phyloP scores from a whole-genome alignment of 176 grass and related monocot genomes.

The Neostapfia colusana region DNA sequence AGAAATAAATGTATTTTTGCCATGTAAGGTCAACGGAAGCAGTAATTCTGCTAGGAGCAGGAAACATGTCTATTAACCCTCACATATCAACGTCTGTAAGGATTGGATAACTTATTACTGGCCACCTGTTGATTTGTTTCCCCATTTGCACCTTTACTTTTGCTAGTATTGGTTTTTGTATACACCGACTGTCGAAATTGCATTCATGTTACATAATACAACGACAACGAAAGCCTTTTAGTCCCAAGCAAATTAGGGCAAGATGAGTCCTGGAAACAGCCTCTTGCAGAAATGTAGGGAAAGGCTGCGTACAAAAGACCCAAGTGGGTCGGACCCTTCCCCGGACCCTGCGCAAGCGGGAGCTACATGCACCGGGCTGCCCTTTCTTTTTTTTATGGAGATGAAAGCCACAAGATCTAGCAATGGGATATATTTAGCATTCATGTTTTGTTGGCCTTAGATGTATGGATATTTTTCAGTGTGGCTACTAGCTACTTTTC shows the following conservation, averaged over 20 bases:
- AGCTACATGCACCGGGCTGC: too few relatives aligned
- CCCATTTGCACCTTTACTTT: neutral
- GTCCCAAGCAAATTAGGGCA: neutral
- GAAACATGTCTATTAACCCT: neutral
- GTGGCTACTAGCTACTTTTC: neutral
- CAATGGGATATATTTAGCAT: neutral
- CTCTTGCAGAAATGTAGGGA: too few relatives aligned
- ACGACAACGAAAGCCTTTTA: neutral
- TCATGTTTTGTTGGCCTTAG: constrained; percentile 16
- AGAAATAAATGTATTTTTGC: neutral
- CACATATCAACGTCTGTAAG: constrained; percentile 1
- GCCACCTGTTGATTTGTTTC: neutral
- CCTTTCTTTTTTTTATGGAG: too few relatives aligned
- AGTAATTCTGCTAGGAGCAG: neutral
- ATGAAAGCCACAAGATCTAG: neutral
- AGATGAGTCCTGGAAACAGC: too few relatives aligned
- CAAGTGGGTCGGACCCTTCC: too few relatives aligned
- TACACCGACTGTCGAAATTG: too few relatives aligned
- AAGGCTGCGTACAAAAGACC: too few relatives aligned
- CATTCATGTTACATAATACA: too few relatives aligned
- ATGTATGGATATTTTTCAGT: neutral
- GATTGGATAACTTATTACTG: neutral
- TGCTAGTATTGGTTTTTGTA: neutral
- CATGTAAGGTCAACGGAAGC: neutral
- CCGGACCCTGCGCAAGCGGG: too few relatives aligned